phyloP scores from a whole-genome alignment of 2,329 filamentous ascomycete species.

The Aspergillus flavus region DNA sequence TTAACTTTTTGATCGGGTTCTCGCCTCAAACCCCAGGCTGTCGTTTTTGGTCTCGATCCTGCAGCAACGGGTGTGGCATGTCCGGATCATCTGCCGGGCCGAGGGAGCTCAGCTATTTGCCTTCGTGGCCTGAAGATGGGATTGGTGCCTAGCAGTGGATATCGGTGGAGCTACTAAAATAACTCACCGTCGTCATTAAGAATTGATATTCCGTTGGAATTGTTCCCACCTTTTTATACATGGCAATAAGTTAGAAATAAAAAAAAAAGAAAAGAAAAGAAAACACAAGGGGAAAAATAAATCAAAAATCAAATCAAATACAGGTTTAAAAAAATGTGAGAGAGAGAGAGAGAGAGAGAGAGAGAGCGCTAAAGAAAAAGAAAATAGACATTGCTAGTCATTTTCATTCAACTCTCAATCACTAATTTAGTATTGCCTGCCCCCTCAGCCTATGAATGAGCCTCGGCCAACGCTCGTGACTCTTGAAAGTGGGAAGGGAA shows the following conservation, averaged over 20 bases:
- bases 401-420: not conserved
- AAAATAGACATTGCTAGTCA: too few species aligned
- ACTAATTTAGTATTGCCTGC: slow-evolving; percentile 1
- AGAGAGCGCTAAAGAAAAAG: not conserved
- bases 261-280: not conserved
- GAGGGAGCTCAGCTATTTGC: slow-evolving; percentile 6
- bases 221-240: not conserved
- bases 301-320: not conserved
- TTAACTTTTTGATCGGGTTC: slow-evolving; percentile 9
- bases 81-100: slow-evolving; percentile 25
- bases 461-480: slow-evolving; percentile 14
- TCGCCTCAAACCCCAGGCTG: slow-evolving; percentile 23
- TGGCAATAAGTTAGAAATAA: not conserved
- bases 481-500: slow-evolving; percentile 12
- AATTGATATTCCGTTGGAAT: not conserved
- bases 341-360: not conserved
- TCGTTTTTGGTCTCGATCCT: slow-evolving; percentile 27
- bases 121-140: not conserved
- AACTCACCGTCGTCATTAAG: not conserved
- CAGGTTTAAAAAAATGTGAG: not conserved
- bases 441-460: slow-evolving; percentile 15
- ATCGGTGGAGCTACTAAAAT: not conserved
- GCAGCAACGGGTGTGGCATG: slow-evolving; percentile 17
- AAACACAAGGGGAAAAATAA: not conserved
- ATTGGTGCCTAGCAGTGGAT: slow-evolving; percentile 2